These are phyloP conservation scores for Leccinum aurantiacum DNA, from an alignment of 768 basidiomycete species.

Conservation along the genomic window DNA sequence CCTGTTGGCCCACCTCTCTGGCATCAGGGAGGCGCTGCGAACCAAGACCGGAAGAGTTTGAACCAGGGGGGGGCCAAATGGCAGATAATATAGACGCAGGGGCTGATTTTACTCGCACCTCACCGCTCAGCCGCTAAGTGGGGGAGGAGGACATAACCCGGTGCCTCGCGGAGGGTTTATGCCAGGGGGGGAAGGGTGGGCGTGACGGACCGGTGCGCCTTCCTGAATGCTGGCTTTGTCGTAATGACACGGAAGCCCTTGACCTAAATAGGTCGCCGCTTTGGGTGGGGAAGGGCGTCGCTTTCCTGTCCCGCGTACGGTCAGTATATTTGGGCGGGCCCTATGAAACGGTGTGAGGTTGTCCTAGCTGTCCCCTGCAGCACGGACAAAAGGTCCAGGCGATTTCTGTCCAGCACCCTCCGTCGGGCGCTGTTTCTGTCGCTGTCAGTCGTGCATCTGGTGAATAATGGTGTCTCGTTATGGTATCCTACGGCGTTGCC, in stretches of 20 bases:
- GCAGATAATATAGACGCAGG: not conserved
- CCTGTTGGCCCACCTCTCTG: not conserved
- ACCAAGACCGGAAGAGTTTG: not conserved
- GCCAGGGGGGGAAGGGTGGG: not conserved
- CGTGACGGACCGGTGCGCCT: not conserved
- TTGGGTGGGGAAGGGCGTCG: not conserved
- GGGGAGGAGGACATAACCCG: constrained; percentile 8
- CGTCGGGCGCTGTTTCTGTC: not conserved
- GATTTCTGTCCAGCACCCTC: not conserved
- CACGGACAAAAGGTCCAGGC: too few relatives aligned
- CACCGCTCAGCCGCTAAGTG: constrained; percentile 1
- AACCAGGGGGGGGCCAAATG: not conserved
- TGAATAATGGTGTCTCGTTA: too few relatives aligned
- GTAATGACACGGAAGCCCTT: not conserved
- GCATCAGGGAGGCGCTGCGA: not conserved
- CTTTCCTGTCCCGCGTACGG: constrained; percentile 11
- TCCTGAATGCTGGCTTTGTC: not conserved
- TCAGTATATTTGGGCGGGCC: constrained; percentile 6
- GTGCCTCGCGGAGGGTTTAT: constrained; percentile 8
- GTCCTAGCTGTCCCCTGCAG: too few relatives aligned
- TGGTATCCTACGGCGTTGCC: too few relatives aligned
- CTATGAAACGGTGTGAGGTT: too few relatives aligned
- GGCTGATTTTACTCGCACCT: not conserved
- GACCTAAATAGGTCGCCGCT: constrained; percentile 9
- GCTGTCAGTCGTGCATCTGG: too few relatives aligned